phyloP scores from a whole-genome alignment of 2,329 filamentous ascomycete genomes.

The Thielaviopsis populi region DNA sequence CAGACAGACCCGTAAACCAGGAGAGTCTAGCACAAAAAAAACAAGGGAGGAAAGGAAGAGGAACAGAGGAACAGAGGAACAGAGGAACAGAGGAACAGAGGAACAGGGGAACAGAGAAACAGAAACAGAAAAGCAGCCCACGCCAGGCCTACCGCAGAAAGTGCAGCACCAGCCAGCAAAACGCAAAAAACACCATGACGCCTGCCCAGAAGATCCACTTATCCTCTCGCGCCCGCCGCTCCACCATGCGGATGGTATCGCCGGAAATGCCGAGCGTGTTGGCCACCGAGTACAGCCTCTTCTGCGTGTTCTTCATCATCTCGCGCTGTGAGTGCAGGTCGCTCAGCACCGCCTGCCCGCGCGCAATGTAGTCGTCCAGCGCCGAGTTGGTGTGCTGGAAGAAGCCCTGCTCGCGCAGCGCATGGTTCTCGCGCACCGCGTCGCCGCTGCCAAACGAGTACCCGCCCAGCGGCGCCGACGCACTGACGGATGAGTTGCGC shows the following conservation, averaged over 20 bases:
- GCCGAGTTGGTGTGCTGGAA: conserved; percentile 67
- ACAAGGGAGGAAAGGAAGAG: conserved; percentile 2
- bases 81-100: conserved; percentile 4
- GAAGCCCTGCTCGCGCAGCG: conserved; percentile 79
- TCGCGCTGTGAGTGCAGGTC: conserved; percentile 83
- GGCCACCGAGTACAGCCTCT: conserved; percentile 76
- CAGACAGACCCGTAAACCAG: conserved; percentile 11
- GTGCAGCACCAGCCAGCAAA: conserved; percentile 83
- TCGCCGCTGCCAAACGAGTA: conserved; percentile 40
- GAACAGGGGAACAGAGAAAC: conserved; percentile 16
- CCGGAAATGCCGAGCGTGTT: conserved; percentile 88
- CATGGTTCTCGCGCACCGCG: conserved; percentile 61
- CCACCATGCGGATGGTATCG: conserved; percentile 94
- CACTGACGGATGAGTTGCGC: not conserved
- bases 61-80: conserved; percentile 16
- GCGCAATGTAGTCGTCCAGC: conserved; percentile 84
- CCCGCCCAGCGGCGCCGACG: conserved; percentile 10
- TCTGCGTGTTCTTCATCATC: conserved; percentile 89
- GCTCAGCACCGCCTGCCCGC: conserved; percentile 76
- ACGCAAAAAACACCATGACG: conserved; percentile 71
- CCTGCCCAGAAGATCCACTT: conserved; percentile 96
- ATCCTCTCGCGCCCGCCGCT: conserved; percentile 79
- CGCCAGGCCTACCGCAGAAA: conserved; percentile 56
- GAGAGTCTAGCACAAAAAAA: conserved; percentile 4
- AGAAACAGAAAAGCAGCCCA: not conserved